Evolutionary conservation across 1,284 basidiomycete species (phyloP), one percentile per base, ranked within the genome.

Genomic region (Irpex sp.): DNA sequence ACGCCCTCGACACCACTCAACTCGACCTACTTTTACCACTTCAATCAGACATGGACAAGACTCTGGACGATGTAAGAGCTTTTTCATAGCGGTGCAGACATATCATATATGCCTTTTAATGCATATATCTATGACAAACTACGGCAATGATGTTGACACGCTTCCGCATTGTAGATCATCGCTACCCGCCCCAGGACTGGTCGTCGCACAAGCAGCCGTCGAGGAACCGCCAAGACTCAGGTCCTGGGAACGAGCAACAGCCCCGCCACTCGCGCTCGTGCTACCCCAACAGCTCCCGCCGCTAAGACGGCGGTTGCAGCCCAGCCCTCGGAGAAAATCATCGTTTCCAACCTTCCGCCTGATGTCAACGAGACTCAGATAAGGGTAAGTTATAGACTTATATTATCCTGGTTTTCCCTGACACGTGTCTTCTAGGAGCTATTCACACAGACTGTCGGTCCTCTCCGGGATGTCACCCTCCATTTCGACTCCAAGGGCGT

Each of bases 331-430:
- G 87, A 92, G 78, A 98, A 98, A 82, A 97, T 98, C 71, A 95
- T 98, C 71, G 94, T 99, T 65, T 95, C 93, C 70, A 97, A 97
- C 76, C 87, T 99, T 62, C 97, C 97, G 35, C 74, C 77, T n/a
- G 97, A 99, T 74, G 97, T 99, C 58, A 96, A 94, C 69, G 97
- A 99, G 76, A 79, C 83, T 21, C 94, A 97, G 77, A 88, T 99
- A 75, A 94, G 92, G 84, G 95, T 97, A 71, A 68, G 83, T 19
- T 26, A 11, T 56, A 59, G 35, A n/a, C 57, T 4, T 47, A 33
- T 17, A 31, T 26, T 36, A 5, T 62, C 8, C 3, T 61, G 3
- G 15, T 33, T 1, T 56, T 61, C n/a, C 59, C 57, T 60, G 8
- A 7, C 11, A 61, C 64, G 50, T 43, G 15, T 50, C 11, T 17